phyloP scores from a whole-genome alignment of 768 basidiomycete species.

The Cyclocybe cylindracea region DNA sequence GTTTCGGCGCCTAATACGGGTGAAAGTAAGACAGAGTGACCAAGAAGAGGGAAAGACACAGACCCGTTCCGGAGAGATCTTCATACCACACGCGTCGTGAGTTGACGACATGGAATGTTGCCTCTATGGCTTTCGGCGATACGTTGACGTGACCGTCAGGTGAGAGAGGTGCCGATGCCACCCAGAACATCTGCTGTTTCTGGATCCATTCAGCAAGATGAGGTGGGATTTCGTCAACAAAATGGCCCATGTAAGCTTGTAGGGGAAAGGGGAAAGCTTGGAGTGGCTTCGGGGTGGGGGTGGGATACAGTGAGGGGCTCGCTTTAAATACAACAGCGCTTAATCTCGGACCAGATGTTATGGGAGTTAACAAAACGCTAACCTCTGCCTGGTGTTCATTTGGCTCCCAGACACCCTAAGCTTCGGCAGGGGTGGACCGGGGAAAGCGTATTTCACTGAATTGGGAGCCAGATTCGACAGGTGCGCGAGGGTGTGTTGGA shows the following conservation, averaged over 20 bases:
- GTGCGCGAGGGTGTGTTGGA: conserved; percentile 12
- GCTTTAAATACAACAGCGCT: not conserved
- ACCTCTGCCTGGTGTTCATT: not conserved
- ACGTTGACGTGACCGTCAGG: conserved; percentile 63
- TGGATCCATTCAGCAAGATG: conserved; percentile 56
- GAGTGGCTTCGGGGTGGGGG: not conserved
- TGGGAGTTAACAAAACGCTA: not conserved
- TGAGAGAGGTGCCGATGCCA: conserved; percentile 63
- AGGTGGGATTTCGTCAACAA: conserved; percentile 55
- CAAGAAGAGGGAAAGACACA: conserved; percentile 14
- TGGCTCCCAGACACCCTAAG: not conserved
- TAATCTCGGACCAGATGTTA: not conserved
- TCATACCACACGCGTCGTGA: conserved; percentile 69
- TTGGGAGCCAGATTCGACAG: conserved; percentile 9
- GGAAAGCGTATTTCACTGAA: conserved; percentile 6
- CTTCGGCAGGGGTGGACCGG: conserved; percentile 5
- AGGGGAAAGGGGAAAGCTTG: not conserved
- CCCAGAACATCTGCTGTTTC: conserved; percentile 71
- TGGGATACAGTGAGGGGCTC: not conserved
- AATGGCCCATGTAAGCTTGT: conserved; percentile 49
- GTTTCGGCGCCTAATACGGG: conserved; percentile 38
- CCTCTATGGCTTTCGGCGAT: conserved; percentile 63
- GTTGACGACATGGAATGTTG: conserved; percentile 60
- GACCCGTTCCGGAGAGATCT: conserved; percentile 71
- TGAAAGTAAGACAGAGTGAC: not conserved